phyloP scores from a whole-genome alignment of 2,329 filamentous ascomycete species.

The Cadophora malorum region DNA sequence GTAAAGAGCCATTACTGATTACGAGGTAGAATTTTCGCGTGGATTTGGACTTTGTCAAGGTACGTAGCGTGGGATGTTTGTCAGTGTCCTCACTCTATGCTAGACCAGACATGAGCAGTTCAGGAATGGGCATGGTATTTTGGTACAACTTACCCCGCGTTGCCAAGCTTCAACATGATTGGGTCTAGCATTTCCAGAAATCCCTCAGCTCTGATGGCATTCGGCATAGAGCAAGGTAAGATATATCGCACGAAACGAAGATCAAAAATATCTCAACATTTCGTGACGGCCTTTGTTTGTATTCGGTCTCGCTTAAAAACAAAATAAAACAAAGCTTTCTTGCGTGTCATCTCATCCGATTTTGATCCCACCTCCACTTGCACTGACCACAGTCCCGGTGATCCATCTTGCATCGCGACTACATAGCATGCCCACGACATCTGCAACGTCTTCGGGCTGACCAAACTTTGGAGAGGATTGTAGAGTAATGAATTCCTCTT shows the following conservation, averaged over 20 bases:
- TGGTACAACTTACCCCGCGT: slow-evolving; percentile 7
- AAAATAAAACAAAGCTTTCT: background rate
- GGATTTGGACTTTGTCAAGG: too few species aligned
- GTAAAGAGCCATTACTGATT: background rate
- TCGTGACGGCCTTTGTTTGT: too few species aligned
- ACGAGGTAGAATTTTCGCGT: too few species aligned
- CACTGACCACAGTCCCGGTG: slow-evolving; percentile 47
- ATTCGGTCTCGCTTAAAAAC: background rate
- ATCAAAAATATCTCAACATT: background rate
- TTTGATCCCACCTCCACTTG: slow-evolving; percentile 48
- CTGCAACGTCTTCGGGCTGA: slow-evolving; percentile 48
- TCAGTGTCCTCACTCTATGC: background rate
- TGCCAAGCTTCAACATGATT: slow-evolving; percentile 1
- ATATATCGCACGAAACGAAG: background rate
- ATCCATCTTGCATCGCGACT: slow-evolving; percentile 47
- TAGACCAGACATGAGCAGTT: background rate
- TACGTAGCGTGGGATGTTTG: background rate
- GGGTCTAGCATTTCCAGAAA: background rate
- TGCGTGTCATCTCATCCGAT: slow-evolving; percentile 35
- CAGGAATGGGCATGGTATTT: background rate
- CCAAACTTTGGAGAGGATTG: slow-evolving; percentile 46
- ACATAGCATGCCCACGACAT: slow-evolving; percentile 47
- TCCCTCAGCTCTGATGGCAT: background rate
- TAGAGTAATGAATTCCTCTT: slow-evolving; percentile 46
- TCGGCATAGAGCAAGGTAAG: background rate